A percentile compares a stretch with the other conserved stretches of the same genome.
Evolutionary conservation across 345 rosid genomes (phyloP).

Genomic region (Salix purpurea): DNA sequence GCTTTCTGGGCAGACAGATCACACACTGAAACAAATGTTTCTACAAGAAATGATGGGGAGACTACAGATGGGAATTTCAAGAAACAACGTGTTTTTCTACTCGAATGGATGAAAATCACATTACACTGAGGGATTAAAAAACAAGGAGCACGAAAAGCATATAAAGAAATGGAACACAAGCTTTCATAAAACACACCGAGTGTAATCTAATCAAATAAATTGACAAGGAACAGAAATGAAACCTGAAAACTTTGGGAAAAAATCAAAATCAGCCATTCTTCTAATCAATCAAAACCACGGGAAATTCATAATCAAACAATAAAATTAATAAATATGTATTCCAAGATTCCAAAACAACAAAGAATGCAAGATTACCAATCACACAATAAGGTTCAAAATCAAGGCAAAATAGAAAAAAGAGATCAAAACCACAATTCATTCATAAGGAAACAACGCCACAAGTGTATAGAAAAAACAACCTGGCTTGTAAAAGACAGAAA

Average conservation of each 20-base stretch:
- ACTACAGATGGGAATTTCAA: neutral
- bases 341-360: slow-evolving; percentile 3
- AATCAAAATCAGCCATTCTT: neutral
- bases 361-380: neutral
- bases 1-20: neutral
- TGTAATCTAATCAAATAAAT: neutral
- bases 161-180: neutral
- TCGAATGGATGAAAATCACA: neutral
- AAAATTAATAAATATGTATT: neutral
- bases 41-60: neutral
- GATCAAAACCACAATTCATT: neutral
- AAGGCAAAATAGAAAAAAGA: neutral
- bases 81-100: too few species aligned
- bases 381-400: neutral
- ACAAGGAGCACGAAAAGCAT: too few species aligned
- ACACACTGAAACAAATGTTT: neutral
- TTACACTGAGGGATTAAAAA: neutral
- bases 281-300: neutral
- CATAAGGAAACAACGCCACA: neutral
- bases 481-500: slow-evolving; percentile 92
- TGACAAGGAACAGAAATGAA: neutral
- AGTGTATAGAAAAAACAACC: slow-evolving; percentile 33
- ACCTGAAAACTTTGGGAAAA: neutral
- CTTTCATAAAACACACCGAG: neutral
- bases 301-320: neutral